A percentile compares a stretch with the other conserved stretches of the same genome.
phyloP scores from a whole-genome alignment of 1,284 basidiomycete genomes.

The Ceratobasidium papillatum region DNA sequence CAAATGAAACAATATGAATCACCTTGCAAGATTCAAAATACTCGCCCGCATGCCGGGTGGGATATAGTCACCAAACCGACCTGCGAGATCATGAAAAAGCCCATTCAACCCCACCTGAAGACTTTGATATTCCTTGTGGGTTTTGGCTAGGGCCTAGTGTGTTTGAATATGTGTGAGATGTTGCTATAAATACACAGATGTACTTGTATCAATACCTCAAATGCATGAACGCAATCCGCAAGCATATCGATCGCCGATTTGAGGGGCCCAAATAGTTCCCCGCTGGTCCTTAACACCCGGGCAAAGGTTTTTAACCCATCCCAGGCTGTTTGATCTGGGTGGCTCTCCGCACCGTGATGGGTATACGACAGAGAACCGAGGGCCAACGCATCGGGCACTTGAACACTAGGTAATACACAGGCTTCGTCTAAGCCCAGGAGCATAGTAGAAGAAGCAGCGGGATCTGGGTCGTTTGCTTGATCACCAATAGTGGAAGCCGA shows the following conservation, averaged over 20 bases:
- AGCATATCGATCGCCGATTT: background rate
- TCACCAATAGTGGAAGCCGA: too few species aligned
- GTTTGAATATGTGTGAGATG: background rate
- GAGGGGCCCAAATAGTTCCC: background rate
- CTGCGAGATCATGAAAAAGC: background rate
- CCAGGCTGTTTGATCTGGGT: background rate
- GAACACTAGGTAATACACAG: too few species aligned
- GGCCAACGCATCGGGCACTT: too few species aligned
- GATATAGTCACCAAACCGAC: background rate
- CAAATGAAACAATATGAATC: background rate
- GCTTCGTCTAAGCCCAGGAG: too few species aligned
- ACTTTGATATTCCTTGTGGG: background rate
- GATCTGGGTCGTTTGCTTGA: background rate
- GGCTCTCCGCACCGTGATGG: background rate
- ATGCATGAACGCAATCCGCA: background rate
- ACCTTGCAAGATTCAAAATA: background rate
- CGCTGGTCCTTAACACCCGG: background rate
- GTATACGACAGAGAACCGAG: too few species aligned
- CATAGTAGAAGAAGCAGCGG: background rate
- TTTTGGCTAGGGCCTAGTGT: slow-evolving; percentile 1
- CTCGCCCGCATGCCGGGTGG: background rate
- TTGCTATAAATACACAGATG: background rate
- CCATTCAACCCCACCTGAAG: background rate
- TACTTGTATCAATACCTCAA: background rate
- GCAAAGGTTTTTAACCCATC: background rate